Evolutionary conservation across 768 basidiomycete genomes (phyloP), one percentile per base, ranked within the genome.

Genomic region (Royoungia palumana): DNA sequence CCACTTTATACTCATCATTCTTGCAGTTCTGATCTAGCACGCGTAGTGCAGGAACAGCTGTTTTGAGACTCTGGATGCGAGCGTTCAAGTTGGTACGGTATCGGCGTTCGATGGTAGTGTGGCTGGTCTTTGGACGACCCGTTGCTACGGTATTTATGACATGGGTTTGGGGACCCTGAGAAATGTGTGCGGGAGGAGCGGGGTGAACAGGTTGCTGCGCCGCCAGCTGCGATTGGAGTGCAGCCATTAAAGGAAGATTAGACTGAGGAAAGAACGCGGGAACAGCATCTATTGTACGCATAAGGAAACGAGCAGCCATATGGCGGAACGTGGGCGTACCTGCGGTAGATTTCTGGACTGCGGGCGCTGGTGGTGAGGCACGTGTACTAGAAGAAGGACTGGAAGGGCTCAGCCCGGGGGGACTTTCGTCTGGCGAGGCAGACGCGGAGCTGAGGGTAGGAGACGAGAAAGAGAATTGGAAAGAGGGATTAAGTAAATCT

Each of bases 1-100:
- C 89, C n/a, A 89, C 80, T 2, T 79, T 71, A 40, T 67, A 61
- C 14, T 72, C 74, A 4, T 76, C 74, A 27, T 37, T 61, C 51
- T 78, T 76, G 43, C 46, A 44, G 49, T 67, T 67, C 53, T 79
- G 76, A 52, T 91, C 89, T 5, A 91, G 72, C 16, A 89, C 82
- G 5, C 89, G 85, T 34, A 93, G 76, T 0, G 90, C 90, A 5
- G 90, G 90, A 2, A 93, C 89, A 12, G 90, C 83, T 60, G 82
- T 80, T 51, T 87, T 83, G 41, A 93, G 73, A 45, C 81, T 82
- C 50, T 87, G 85, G 27, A 93, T 92, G 41, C 90, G 85, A 0
- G 89, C 86, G 56, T 93, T 93, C 38, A 93, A 75, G 62, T 93
- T 93, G 1, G 90, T 92, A 47, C 90, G 84, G 66, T 93, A 93